Conservation (phyloP, 2,329 filamentous ascomycete genomes). For the Incumbomyces lentus region DNA sequence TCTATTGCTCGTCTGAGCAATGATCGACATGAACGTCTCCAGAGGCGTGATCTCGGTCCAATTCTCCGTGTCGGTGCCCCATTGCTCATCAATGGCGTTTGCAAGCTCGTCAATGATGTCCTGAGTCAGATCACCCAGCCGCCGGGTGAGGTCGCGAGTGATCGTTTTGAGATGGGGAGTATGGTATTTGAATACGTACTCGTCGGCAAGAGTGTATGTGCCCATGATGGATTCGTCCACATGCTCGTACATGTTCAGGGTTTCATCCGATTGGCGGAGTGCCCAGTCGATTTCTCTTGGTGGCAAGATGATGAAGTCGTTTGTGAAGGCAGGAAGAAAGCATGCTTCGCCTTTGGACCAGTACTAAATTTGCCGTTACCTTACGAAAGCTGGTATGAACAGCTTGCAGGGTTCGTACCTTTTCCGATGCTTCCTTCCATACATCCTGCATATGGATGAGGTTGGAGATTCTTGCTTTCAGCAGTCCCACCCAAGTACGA, state of each 20-base stretch:
- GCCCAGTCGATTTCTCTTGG: conserved; percentile 27
- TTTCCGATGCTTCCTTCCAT: not conserved
- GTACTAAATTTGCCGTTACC: not conserved
- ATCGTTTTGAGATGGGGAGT: conserved; percentile 34
- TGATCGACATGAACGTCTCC: conserved; percentile 27
- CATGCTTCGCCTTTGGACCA: not conserved
- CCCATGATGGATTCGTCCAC: conserved; percentile 31
- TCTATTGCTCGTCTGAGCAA: conserved; percentile 33
- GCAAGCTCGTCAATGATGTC: conserved; percentile 30
- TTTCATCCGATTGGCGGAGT: conserved; percentile 31
- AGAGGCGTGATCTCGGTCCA: conserved; percentile 30
- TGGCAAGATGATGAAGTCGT: not conserved
- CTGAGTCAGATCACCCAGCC: conserved; percentile 28
- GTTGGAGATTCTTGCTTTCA: not conserved
- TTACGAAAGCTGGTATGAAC: not conserved
- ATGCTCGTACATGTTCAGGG: conserved; percentile 27
- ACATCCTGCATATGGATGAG: not conserved
- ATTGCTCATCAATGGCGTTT: conserved; percentile 24
- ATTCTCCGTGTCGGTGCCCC: conserved; percentile 28
- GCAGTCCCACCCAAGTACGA: not conserved
- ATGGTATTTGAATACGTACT: conserved; percentile 26
- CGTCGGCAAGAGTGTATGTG: conserved; percentile 30
- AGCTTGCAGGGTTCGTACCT: not conserved
- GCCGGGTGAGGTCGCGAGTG: conserved; percentile 31
- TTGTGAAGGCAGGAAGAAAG: not conserved